Conservation (phyloP, 441 rosid genomes). For the Capsella rubella region DNA sequence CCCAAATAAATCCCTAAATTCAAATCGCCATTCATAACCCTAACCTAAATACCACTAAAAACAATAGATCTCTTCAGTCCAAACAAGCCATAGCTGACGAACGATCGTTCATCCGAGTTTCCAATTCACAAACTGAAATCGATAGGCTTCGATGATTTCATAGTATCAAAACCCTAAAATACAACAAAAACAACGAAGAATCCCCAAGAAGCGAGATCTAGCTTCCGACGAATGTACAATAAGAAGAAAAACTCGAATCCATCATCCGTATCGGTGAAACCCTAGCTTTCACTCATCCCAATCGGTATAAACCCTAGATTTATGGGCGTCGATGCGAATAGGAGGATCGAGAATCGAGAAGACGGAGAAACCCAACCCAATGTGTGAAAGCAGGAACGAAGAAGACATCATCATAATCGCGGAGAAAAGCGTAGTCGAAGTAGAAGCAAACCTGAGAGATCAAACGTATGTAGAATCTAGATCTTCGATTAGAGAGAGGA, state of each 20-base stretch:
- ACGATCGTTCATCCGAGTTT: not conserved
- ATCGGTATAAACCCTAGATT: conserved; percentile 33
- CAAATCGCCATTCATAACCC: not conserved
- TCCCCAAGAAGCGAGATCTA: conserved; percentile 14
- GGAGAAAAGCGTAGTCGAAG: conserved; percentile 30
- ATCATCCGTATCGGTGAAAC: conserved; percentile 15
- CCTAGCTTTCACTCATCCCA: not conserved
- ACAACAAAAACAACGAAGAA: not conserved
- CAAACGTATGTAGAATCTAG: conserved; percentile 8
- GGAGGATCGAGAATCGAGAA: conserved; percentile 17
- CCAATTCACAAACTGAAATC: not conserved
- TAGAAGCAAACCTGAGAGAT: conserved; percentile 48
- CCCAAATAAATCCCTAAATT: not conserved
- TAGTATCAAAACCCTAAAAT: conserved; percentile 16
- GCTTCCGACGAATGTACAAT: not conserved
- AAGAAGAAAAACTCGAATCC: not conserved
- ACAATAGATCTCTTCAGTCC: conserved; percentile 11
- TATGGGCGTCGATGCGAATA: conserved; percentile 16
- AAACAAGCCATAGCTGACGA: conserved; percentile 6
- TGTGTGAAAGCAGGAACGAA: conserved; percentile 26
- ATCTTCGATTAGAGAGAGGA: conserved; percentile 17
- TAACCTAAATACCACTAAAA: conserved; percentile 3
- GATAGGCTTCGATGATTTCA: not conserved
- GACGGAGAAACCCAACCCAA: conserved; percentile 26
- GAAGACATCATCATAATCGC: conserved; percentile 32